phyloP scores from a whole-genome alignment of 495 filamentous ascomycete species.

The Penicillium verhagenii region DNA sequence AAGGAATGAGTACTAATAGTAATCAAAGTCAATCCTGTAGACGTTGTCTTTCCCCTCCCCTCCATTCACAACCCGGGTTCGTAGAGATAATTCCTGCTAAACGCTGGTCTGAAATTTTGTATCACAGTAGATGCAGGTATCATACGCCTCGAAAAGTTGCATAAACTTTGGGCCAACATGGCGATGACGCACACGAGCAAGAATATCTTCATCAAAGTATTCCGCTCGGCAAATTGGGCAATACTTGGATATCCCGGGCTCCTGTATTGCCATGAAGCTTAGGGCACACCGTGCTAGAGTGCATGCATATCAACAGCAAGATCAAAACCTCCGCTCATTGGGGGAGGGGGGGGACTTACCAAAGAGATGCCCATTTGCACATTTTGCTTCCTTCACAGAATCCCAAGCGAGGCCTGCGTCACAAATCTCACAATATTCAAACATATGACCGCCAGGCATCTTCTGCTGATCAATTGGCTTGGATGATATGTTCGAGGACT shows the following conservation, averaged over 20 bases:
- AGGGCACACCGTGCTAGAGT: conserved; percentile 52
- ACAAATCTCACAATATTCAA: conserved; percentile 51
- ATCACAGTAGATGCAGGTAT: conserved; percentile 55
- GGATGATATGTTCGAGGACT: conserved; percentile 15
- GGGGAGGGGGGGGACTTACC: conserved; percentile 25
- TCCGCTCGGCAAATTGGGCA: conserved; percentile 50
- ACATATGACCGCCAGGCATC: conserved; percentile 27
- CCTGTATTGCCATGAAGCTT: conserved; percentile 54
- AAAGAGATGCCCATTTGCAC: conserved; percentile 50
- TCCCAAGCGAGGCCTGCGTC: conserved; percentile 39
- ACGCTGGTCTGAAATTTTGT: conserved; percentile 43
- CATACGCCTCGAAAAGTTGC: conserved; percentile 45
- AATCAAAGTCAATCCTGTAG: too few species aligned
- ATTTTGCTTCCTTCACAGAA: conserved; percentile 39
- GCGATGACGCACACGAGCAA: conserved; percentile 15
- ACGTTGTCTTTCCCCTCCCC: too few species aligned
- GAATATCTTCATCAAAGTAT: conserved; percentile 48
- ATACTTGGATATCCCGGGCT: conserved; percentile 53
- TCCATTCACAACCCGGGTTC: not conserved
- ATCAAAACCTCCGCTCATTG: conserved; percentile 1
- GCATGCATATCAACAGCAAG: not conserved
- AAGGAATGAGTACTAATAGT: too few species aligned
- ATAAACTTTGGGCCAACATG: conserved; percentile 21
- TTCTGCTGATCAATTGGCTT: conserved; percentile 26
- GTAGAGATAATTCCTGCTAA: not conserved